Evolutionary conservation across 2,329 filamentous ascomycete genomes (phyloP).

Genomic region (Aspergillus terreus): DNA sequence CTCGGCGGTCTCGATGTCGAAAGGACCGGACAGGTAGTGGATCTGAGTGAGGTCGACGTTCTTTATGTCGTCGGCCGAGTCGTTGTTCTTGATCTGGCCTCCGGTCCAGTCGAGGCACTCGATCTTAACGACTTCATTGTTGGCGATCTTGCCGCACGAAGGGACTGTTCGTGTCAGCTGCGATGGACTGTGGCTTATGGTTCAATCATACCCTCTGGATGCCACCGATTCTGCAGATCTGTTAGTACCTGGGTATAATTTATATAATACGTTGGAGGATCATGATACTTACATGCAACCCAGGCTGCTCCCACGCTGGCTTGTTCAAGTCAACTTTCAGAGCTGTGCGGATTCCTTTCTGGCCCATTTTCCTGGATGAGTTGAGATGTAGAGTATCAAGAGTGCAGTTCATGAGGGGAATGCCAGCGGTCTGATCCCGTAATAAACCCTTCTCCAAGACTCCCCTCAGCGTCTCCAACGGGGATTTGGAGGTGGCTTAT

Average conservation of each 20-base stretch:
- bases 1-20: constrained; percentile 78
- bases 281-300: constrained; percentile 60
- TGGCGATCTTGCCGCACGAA: constrained; percentile 66
- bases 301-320: constrained; percentile 65
- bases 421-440: not conserved
- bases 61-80: constrained; percentile 81
- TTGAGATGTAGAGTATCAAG: not conserved
- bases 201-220: constrained; percentile 70
- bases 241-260: constrained; percentile 1
- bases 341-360: constrained; percentile 60
- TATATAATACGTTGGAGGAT: constrained; percentile 6
- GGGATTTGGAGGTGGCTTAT: constrained; percentile 2
- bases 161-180: constrained; percentile 52
- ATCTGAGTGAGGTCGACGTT: constrained; percentile 80
- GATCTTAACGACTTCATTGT: constrained; percentile 87
- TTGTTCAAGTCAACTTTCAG: constrained; percentile 70
- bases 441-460: not conserved
- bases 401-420: not conserved
- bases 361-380: constrained; percentile 27
- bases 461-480: not conserved
- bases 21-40: constrained; percentile 86
- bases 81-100: constrained; percentile 84
- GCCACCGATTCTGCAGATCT: constrained; percentile 75
- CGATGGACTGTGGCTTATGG: not conserved
- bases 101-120: constrained; percentile 79